Conservation (phyloP, 177 flowering plant species). For the Vitis hybrid region DNA sequence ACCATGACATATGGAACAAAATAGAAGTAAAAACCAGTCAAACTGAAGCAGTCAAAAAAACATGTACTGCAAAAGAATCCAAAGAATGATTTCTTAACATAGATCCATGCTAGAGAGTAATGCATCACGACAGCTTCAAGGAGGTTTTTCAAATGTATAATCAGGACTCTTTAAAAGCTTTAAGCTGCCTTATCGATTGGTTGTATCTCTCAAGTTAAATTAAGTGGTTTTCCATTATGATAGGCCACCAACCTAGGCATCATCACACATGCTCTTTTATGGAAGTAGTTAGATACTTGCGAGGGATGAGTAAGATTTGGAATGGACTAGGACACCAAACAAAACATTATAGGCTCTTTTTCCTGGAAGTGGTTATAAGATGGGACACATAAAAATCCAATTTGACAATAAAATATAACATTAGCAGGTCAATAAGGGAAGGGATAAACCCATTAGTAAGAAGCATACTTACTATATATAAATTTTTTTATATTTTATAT, state of each 20-base stretch:
- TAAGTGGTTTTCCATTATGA: slow-evolving; percentile 1
- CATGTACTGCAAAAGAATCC: not conserved
- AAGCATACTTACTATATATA: not conserved
- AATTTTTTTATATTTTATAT: not conserved
- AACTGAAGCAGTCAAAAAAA: slow-evolving; percentile 2
- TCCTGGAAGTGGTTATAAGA: not conserved
- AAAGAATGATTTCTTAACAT: not conserved
- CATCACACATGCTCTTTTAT: not conserved
- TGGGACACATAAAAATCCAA: slow-evolving; percentile 8
- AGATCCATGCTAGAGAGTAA: not conserved
- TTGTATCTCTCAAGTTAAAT: not conserved
- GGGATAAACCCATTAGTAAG: not conserved
- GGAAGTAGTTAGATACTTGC: slow-evolving; percentile 6
- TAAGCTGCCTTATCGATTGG: slow-evolving; percentile 1
- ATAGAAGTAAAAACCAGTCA: slow-evolving; percentile 5
- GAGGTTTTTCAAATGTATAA: slow-evolving; percentile 6
- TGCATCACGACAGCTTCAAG: not conserved
- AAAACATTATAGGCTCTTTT: slow-evolving; percentile 8
- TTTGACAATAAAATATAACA: slow-evolving; percentile 5
- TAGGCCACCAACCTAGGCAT: slow-evolving; percentile 1
- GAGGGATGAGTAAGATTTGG: slow-evolving; percentile 6
- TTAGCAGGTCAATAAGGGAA: slow-evolving; percentile 1
- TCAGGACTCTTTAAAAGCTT: not conserved
- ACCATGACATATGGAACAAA: not conserved
- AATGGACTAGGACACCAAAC: slow-evolving; percentile 6